Percentiles rank a stretch among this genome's conserved stretches.
Evolutionary conservation across 208 protist genomes (phyloP).

Genomic region (Wallacemonas sp.): DNA sequence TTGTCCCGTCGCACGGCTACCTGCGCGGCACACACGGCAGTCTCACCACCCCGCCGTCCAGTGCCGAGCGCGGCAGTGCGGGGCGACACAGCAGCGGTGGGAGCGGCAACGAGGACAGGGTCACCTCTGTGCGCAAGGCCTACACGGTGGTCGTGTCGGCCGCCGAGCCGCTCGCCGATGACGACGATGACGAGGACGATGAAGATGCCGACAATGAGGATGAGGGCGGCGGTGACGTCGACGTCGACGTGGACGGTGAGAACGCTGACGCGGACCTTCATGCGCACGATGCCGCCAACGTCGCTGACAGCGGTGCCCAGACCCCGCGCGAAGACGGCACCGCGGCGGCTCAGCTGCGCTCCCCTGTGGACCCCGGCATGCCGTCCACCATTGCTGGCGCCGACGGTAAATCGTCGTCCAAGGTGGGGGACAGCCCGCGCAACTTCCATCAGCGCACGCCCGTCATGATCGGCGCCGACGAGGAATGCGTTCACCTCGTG

Average conservation of each 20-base stretch:
- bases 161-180: slow-evolving; percentile 9
- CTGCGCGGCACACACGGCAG: background rate
- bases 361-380: slow-evolving; percentile 2
- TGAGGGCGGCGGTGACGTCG: background rate
- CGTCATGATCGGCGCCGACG: slow-evolving; percentile 71
- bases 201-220: background rate
- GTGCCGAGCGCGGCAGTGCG: background rate
- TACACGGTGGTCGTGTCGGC: slow-evolving; percentile 11
- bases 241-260: background rate
- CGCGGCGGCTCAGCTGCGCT: background rate
- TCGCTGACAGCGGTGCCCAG: too few relatives aligned
- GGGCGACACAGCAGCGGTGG: background rate
- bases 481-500: slow-evolving; percentile 28
- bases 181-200: slow-evolving; percentile 15
- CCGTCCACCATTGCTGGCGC: background rate
- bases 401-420: background rate
- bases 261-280: background rate
- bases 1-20: background rate
- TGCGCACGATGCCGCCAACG: background rate
- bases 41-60: background rate
- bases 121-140: slow-evolving; percentile 8
- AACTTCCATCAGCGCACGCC: slow-evolving; percentile 82
- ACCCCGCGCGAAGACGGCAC: background rate
- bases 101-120: background rate
- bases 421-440: slow-evolving; percentile 32